Base-by-base conservation (phyloP, 305 asterid species). In the Solanum hybrid region DNA sequence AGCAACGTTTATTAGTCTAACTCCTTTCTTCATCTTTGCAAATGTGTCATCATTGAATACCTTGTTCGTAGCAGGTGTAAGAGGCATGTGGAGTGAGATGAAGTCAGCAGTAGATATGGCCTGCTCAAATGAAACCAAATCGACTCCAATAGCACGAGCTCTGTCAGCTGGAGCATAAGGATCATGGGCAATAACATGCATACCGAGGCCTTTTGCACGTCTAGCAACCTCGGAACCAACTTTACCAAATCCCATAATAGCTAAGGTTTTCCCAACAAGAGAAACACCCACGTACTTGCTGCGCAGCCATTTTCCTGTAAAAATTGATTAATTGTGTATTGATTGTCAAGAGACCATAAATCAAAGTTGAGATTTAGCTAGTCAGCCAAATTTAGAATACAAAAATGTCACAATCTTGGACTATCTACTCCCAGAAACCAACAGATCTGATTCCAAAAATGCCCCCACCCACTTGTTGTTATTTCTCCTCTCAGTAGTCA, bases 211-310 rank as follows among this genome's bases (percentile, higher is more conserved):
- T 89, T 96, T 97, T 1, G 99, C 99, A 20, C 99, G 97, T 76
- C 99, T 93, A 13, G 99, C 99, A 90, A 97, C 99, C 91, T 97
- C 99, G 3, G 99, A 95, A 79, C 99, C 99, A 91, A 97, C 99
- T 90, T 97, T 97, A 33, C 99, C 99, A 72, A 97, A 97, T 68
- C 99, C 99, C 99, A 97, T 94, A 32, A 97, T 94, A 8, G 98
- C 98, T 92, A 97, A 32, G 36, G 99, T 97, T 93, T 97, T 97
- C 90, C 99, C 99, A 79, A 96, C 98, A 86, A 97, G 92, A 38
- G 99, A 97, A 78, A 95, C 98, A 39, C 99, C 99, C 38, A 97
- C 99, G 86, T 95, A 97, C 91, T 96, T 96, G 90, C 68, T 94
- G 6, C 99, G 96, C 79, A 92, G 94, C 99, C 99, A 97, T 92